These are phyloP conservation scores for Saposhnikovia divaricata DNA, from an alignment of 129 eudicot species.

Conservation along the genomic window DNA sequence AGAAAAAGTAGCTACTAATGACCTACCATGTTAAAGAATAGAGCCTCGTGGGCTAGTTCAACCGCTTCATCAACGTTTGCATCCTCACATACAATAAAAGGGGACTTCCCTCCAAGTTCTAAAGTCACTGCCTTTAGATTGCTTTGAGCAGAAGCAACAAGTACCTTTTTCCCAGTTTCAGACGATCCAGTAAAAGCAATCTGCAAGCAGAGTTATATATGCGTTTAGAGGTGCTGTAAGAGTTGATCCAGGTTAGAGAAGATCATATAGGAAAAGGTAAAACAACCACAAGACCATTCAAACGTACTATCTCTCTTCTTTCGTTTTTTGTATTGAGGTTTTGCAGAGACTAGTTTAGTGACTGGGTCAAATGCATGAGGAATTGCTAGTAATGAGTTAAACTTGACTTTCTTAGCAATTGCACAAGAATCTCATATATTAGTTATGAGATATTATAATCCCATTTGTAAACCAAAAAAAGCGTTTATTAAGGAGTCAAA, in stretches of 20 bases:
- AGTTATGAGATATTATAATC: background rate
- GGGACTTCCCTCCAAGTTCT: slow-evolving; percentile 76
- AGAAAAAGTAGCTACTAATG: background rate
- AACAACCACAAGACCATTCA: background rate
- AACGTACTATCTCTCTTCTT: background rate
- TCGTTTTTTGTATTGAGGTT: background rate
- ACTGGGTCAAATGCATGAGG: background rate
- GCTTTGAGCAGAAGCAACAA: slow-evolving; percentile 47
- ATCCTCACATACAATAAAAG: slow-evolving; percentile 68
- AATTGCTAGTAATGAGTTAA: background rate
- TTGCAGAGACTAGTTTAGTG: background rate
- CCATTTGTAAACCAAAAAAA: background rate
- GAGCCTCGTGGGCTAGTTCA: slow-evolving; percentile 57
- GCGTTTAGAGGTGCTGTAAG: background rate
- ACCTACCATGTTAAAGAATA: slow-evolving; percentile 35
- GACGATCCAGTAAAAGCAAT: slow-evolving; percentile 76
- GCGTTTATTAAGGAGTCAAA: background rate
- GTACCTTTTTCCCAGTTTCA: slow-evolving; percentile 46
- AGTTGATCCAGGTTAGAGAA: background rate
- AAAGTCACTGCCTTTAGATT: slow-evolving; percentile 59
- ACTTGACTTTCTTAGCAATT: background rate
- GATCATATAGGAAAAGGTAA: background rate
- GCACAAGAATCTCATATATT: background rate
- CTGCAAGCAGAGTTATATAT: slow-evolving; percentile 20
- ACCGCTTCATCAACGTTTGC: slow-evolving; percentile 68